Base-by-base conservation (phyloP, 1,139 yeast species). In the Blastobotrys apis region DNA sequence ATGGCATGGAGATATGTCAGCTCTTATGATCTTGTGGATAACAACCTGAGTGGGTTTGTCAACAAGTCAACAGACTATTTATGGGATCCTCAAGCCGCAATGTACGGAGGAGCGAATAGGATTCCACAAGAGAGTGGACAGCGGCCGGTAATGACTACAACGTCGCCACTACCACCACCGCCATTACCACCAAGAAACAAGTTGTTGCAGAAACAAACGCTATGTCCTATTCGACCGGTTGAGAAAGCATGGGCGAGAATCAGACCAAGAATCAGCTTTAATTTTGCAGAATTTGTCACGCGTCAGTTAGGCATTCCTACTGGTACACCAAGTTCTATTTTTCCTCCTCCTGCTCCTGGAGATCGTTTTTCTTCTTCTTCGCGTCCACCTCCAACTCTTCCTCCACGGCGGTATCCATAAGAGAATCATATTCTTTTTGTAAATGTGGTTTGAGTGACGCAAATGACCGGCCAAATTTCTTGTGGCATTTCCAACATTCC, bases 371-470 rank as follows among this genome's bases (percentile, higher is more conserved):
- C n/a, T n/a, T n/a, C n/a, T n/a, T n/a, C n/a, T n/a, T n/a, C n/a
- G 8, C 8, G 27, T 9, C 27, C 12, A 25, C 8, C n/a, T 29
- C 15, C 5, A 9, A 15, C 16, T 6, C 32, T 6, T 29, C 13
- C 5, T 29, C 32, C 32, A 29, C 6, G 5, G n/a, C 9, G 5
- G n/a, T n/a, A n/a, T n/a, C n/a, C n/a, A n/a, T n/a, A n/a, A n/a
- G n/a, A n/a, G n/a, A n/a, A n/a, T n/a, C 20, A 21, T 21, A 39
- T 50, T 80, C 84, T 1, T 48, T 53, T 4, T 59, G 62, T 29
- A 81, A 59, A 58, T 81, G 86, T 5, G 54, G 55, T 53, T 79
- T 78, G 38, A 81, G 62, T 38, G 60, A 54, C 5, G 65, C 65
- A 54, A 81, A 76, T 45, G 69, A 69, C 52, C 71, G 72, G 1